Conservation (phyloP, 2,329 filamentous ascomycete species). For the Aureobasidium sp. region DNA sequence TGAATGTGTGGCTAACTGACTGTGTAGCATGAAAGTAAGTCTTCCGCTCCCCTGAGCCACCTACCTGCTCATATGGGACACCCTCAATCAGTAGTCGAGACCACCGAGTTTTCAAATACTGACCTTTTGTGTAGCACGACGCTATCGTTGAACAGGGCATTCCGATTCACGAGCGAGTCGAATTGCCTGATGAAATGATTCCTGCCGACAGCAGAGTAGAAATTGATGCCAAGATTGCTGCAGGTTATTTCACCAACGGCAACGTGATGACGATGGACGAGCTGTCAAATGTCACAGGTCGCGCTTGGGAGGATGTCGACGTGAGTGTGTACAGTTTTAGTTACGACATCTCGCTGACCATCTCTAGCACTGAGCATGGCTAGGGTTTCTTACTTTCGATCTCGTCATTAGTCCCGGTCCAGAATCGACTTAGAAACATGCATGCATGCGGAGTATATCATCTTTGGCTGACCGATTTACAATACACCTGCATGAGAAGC, state of each 20-base stretch:
- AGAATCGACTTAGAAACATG: neutral
- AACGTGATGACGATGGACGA: constrained; percentile 85
- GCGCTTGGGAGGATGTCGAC: constrained; percentile 75
- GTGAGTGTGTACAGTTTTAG: neutral
- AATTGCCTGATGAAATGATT: constrained; percentile 89
- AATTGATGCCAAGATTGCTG: constrained; percentile 97
- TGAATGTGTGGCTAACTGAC: neutral
- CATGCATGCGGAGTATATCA: neutral
- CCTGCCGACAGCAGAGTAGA: constrained; percentile 94
- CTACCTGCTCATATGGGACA: neutral
- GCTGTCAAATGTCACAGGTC: constrained; percentile 73
- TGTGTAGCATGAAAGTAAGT: constrained; percentile 3
- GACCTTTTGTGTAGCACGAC: constrained; percentile 69
- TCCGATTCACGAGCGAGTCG: constrained; percentile 80
- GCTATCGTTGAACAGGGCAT: constrained; percentile 80
- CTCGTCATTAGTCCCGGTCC: neutral
- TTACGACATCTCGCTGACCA: neutral
- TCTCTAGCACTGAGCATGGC: constrained; percentile 3
- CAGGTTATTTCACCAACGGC: constrained; percentile 78
- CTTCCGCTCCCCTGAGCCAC: neutral
- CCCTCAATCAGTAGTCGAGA: too few relatives aligned
- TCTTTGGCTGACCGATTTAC: neutral
- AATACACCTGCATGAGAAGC: neutral
- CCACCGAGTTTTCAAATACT: constrained; percentile 26
- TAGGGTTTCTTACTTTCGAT: neutral